These are phyloP conservation scores for Globisporangium heterothallicum DNA, from an alignment of 352 stramenopile genomes.

Conservation along the genomic window DNA sequence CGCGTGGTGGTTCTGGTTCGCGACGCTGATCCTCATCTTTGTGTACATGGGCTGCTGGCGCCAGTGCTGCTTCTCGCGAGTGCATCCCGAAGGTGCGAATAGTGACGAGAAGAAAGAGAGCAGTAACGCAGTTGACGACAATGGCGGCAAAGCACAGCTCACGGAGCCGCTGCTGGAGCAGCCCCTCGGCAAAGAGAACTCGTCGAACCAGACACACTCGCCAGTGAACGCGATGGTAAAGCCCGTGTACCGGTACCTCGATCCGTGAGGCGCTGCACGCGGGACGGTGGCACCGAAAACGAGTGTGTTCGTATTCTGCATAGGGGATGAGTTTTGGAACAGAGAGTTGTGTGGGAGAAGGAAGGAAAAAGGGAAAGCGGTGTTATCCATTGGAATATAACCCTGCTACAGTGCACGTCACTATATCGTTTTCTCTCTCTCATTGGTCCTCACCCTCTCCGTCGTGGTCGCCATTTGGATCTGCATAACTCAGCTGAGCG, in stretches of 20 bases:
- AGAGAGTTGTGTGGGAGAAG: no score
- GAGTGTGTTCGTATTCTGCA: no score
- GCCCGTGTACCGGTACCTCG: constrained; percentile 47
- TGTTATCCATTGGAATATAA: no score
- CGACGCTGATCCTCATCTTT: constrained; percentile 34
- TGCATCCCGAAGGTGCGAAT: not conserved
- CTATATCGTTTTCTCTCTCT: no score
- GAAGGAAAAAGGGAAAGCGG: no score
- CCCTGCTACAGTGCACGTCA: no score
- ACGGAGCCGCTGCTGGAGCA: constrained; percentile 14
- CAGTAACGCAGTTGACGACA: constrained; percentile 3
- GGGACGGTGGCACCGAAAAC: no score
- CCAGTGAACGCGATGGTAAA: constrained; percentile 13
- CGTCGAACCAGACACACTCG: constrained; percentile 5
- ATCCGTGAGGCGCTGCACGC: constrained; percentile 6
- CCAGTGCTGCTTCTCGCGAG: constrained; percentile 17
- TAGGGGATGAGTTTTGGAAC: no score
- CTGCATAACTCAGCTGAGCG: constrained; percentile 56
- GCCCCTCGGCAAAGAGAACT: not conserved
- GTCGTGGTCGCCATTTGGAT: constrained; percentile 22
- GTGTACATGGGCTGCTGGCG: constrained; percentile 26
- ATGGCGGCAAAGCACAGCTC: not conserved
- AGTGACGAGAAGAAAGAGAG: not conserved
- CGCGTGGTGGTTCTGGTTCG: constrained; percentile 72
- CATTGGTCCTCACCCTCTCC: constrained; percentile 15